A percentile compares a stretch with the other conserved stretches of the same genome.
phyloP scores from a whole-genome alignment of 1,284 basidiomycete genomes.

The Neolentinus lepideus region DNA sequence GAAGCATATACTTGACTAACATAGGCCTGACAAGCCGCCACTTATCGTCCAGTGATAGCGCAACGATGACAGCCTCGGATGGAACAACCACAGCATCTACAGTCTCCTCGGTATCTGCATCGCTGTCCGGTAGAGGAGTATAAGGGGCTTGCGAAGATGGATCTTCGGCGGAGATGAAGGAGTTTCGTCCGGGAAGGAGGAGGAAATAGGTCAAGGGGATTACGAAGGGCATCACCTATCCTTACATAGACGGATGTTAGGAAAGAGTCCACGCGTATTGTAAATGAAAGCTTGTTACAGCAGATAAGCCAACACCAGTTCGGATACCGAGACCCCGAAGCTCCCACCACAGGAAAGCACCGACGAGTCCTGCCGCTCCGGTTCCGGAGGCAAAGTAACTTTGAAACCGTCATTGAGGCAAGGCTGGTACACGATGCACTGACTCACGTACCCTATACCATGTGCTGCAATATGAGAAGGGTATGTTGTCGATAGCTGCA shows the following conservation, averaged over 20 bases:
- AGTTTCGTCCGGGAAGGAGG: constrained; percentile 56
- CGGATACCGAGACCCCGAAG: constrained; percentile 82
- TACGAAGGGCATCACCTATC: constrained; percentile 70
- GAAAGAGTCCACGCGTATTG: background rate
- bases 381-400: constrained; percentile 90
- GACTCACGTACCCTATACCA: constrained; percentile 51
- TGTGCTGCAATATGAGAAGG: constrained; percentile 65
- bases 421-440: background rate
- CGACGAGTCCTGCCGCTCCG: constrained; percentile 89
- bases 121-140: constrained; percentile 34
- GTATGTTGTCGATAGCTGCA: constrained; percentile 89
- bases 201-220: constrained; percentile 71
- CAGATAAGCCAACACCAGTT: constrained; percentile 75
- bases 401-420: background rate
- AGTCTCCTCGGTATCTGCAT: constrained; percentile 25
- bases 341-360: constrained; percentile 94
- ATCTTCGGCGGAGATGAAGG: constrained; percentile 38
- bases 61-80: constrained; percentile 17
- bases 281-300: constrained; percentile 37
- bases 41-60: constrained; percentile 66
- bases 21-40: constrained; percentile 70
- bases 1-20: constrained; percentile 73
- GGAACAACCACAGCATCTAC: constrained; percentile 8
- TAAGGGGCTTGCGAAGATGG: constrained; percentile 36
- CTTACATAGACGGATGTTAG: background rate